Base-by-base conservation (phyloP, 202 grass and related monocot species). In the Panicum virgatum region DNA sequence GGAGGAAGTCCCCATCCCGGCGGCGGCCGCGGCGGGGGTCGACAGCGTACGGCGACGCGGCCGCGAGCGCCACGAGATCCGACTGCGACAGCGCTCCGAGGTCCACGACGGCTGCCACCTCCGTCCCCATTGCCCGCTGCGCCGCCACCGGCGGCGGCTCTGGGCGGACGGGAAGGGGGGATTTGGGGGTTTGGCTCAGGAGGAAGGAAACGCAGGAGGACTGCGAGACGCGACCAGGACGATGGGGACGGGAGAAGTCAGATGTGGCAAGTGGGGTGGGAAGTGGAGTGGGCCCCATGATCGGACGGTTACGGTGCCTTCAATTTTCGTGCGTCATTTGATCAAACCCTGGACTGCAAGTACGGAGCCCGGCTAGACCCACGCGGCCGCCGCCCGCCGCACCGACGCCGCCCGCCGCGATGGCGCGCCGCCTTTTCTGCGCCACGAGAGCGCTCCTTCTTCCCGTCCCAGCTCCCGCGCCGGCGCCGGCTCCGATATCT, bases 41-140 rank as follows among this genome's bases (percentile, higher is more conserved):
- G 82, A 74, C 76, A 59, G 69, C 76, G 86, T 82, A 86, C 12
- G 90, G 81, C 26, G 80, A 96, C 2, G 91, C 81, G 0, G 72
- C 51, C 16, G 89, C 89, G 30, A 99, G 89, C 15, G 87, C 83
- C 66, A 70, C 79, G 12, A 99, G 83, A 46, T 99, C 93, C 64
- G 76, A 73, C 76, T 94, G 96, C 29, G 91, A 90, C 60, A 99
- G 87, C 19, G 62, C 64, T 20, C 85, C 78, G 25, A 99, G 87
- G 81, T 99, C 93, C 19, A 99, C 70, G 30, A 94, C 50, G 5
- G 85, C 87, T 18, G 87, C 66, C 66, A 90, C 80, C 83, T 99
- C 93, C 64, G 78, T 86, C 70, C 87, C 91, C 91, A 97, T 97
- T 62, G 81, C 44, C 62, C 44, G 16, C 66, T 74, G n/a, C 62